Evolutionary conservation across 176 grass and related monocot species (phyloP), one percentile per base, ranked within the genome.

Genomic region (Canna indica): DNA sequence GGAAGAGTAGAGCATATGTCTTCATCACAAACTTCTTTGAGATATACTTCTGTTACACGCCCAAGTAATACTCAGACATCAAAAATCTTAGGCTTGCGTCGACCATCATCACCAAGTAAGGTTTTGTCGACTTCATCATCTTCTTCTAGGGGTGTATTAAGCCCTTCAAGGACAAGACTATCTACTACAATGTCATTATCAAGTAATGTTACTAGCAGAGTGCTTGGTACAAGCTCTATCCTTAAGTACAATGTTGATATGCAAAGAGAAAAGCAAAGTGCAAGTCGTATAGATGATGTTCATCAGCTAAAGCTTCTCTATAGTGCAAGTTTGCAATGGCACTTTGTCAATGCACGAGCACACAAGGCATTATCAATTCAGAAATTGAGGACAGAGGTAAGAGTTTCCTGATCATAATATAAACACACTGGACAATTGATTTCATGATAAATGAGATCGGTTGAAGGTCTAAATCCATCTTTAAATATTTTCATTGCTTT

Each of bases 351-450:
- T 90, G 86, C 94, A 31, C 88, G 85, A 62, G 69, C 78, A 64
- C 89, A 93, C 74, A 86, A 93, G 76, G 73, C 90, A 73, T 53
- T 83, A 65, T 80, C 81, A 29, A 83, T 79, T 84, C 82, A 99
- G 67, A 92, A 99, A 79, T 83, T 87, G 76, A 83, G 53, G 80
- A 77, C 89, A 65, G 86, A 99, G 94, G 94, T 99, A 85, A n/a
- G n/a, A n/a, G n/a, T n/a, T n/a, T n/a, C n/a, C n/a, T n/a, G n/a
- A n/a, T n/a, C n/a, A n/a, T n/a, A n/a, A n/a, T n/a, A n/a, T n/a
- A n/a, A n/a, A n/a, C n/a, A n/a, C n/a, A n/a, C n/a, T n/a, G n/a
- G n/a, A n/a, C n/a, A n/a, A n/a, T n/a, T n/a, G n/a, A n/a, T n/a
- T n/a, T n/a, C n/a, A n/a, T n/a, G n/a, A n/a, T n/a, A n/a, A n/a